Evolutionary conservation across 2,329 filamentous ascomycete genomes (phyloP), one percentile per base, ranked within the genome.

Genomic region (Drechslerella coelobrocha): DNA sequence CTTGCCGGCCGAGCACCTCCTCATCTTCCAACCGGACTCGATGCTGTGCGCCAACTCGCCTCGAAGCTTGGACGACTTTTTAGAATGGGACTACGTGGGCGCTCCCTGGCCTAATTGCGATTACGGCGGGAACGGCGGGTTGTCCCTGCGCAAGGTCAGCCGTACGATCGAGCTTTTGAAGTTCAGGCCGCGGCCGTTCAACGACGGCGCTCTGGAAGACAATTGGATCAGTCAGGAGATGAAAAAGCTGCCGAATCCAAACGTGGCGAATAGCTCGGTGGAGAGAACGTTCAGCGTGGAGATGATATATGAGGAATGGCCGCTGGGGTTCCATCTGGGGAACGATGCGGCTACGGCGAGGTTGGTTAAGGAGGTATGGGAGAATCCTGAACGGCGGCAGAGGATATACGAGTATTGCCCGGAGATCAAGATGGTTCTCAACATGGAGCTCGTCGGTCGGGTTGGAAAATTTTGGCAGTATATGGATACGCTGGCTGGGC

Each of bases 261-360:
- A 79, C 54, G 78, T 85, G 50, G 84, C 84, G 37, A 84, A 84
- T 74, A 82, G 83, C 26, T 81, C 81, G 2, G 77, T 81, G 9
- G 81, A 81, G 9, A 72, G 82, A 34, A 80, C 77, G 1, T 85
- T 85, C 73, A 82, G 80, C 17, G 83, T 83, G 8, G 83, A 85
- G 77, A 80, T 79, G 76, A 76, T 81, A 21, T 72, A 72, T 75
- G 10, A 82, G 82, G 2, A 50, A 78, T 21, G 80, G 84, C 75
- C 84, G 84, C 19, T 85, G 83, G 84, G 84, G 31, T 85, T 84
- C 75, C 84, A 86, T 74, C 84, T 82, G 0, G 83, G 83, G 19
- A 48, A 23, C 19, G 43, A 48, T 48, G 21, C 43, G 5, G 19
- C 43, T 23, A 48, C 43, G 8, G 43, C 43, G 17, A 48, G 43